Evolutionary conservation across 441 rosid species (phyloP).

Genomic region (Erodium trifolium): DNA sequence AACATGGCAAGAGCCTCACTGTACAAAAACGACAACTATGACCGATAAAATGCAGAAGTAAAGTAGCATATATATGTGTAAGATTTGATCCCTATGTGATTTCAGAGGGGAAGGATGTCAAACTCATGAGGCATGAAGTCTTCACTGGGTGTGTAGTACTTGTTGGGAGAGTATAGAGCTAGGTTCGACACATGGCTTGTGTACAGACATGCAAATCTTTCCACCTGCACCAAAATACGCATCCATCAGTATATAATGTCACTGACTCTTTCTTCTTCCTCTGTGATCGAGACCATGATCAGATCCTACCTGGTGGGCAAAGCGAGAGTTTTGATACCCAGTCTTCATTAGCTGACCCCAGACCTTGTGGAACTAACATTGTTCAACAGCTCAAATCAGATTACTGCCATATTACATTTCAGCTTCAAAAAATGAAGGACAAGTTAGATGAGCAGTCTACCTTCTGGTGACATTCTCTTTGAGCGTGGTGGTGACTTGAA

Average conservation of each 20-base stretch:
- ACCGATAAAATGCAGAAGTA: too few relatives aligned
- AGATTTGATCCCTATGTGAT: not conserved
- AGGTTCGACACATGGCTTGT: constrained; percentile 90
- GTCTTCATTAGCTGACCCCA: constrained; percentile 99
- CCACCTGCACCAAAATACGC: constrained; percentile 45
- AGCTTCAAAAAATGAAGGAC: too few relatives aligned
- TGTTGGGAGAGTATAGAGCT: constrained; percentile 85
- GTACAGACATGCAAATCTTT: constrained; percentile 97
- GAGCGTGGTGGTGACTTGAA: constrained; percentile 61
- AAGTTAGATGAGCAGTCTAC: constrained; percentile 22
- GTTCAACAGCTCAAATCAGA: too few relatives aligned
- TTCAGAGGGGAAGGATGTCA: constrained; percentile 40
- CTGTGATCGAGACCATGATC: too few relatives aligned
- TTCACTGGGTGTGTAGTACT: constrained; percentile 88
- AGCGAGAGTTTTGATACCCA: constrained; percentile 95
- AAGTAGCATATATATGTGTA: too few relatives aligned
- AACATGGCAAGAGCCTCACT: too few relatives aligned
- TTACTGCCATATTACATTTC: too few relatives aligned
- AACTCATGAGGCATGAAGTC: constrained; percentile 98
- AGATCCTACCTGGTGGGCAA: constrained; percentile 76
- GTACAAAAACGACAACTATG: too few relatives aligned
- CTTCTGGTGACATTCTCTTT: constrained; percentile 66
- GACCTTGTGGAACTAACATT: constrained; percentile 69
- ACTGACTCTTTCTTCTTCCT: too few relatives aligned
- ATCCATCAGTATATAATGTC: too few relatives aligned